Evolutionary conservation across 345 rosid species (phyloP).

Genomic region (Eucalyptus pumila): DNA sequence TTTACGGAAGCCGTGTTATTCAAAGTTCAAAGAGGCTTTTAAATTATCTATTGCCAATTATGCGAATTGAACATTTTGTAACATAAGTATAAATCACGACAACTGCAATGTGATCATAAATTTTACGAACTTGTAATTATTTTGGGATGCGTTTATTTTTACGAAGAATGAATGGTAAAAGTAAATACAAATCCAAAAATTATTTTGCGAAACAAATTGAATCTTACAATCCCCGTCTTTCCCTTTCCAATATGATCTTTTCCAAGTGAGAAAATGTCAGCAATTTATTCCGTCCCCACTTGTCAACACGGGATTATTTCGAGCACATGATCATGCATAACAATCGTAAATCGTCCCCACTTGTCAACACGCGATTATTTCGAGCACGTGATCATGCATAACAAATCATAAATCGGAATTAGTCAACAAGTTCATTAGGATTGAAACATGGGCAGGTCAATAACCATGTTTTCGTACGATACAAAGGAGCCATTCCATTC

Average conservation of each 20-base stretch:
- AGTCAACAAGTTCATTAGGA: too few species aligned
- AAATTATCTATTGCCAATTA: not conserved
- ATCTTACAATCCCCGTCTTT: too few species aligned
- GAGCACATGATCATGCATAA: not conserved
- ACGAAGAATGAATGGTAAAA: not conserved
- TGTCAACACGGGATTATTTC: not conserved
- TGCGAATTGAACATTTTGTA: not conserved
- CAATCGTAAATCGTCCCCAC: not conserved
- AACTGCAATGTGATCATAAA: not conserved
- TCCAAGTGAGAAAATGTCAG: not conserved
- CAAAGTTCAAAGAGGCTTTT: not conserved
- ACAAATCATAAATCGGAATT: too few species aligned
- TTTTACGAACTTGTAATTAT: not conserved
- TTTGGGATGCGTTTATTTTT: not conserved
- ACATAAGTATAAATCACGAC: fast-evolving
- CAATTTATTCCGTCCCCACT: not conserved
- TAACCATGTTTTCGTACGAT: not conserved
- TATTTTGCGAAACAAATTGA: too few species aligned
- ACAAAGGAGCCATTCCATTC: not conserved
- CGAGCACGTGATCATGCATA: too few species aligned
- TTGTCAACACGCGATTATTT: too few species aligned
- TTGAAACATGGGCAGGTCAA: not conserved
- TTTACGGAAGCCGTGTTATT: not conserved
- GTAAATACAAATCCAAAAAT: too few species aligned
- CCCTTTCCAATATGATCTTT: fast-evolving